Evolutionary conservation across 257 asterid species (phyloP), one percentile per base, ranked within the genome.

Genomic region (Osmanthus fragrans): DNA sequence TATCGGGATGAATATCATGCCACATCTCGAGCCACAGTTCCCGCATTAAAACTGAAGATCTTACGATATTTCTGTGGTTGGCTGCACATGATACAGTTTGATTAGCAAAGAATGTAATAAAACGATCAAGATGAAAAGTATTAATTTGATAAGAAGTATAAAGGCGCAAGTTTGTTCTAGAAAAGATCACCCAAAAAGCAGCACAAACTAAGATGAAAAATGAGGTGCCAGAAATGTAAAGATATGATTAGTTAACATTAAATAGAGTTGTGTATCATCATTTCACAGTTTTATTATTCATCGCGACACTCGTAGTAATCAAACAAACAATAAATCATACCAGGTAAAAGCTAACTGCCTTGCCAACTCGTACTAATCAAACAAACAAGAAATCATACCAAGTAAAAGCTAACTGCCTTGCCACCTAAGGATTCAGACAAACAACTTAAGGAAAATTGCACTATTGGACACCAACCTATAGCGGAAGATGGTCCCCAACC

Each of bases 11-110:
- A 80, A 82, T 88, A 82, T 96, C 98, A 75, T 96, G 99, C 99
- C 99, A 95, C 89, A 88, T 88, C 92, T 95, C 99, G 77, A 95
- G 97, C 99, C 99, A 96, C 70, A 96, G 86, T 87, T 96, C 99
- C 77, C 99, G 92, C 99, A 96, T 96, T 81, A 96, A 80, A 73
- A 83, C 92, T 72, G 97, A 78, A 76, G 96, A 90, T 80, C 98
- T 89, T 40, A 96, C 99, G 64, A 96, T 96, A 86, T 93, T 93
- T 89, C 99, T 84, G 84, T 96, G 99, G 79, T 91, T 93, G 78
- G 98, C 99, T 96, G 96, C 87, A 80, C 71, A 65, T 39, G 79
- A 82, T 73, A 86, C 64, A 79, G 36, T 47, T 37, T 49, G 75
- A 80, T 77, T 75, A 82, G 69, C 51, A 23, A 63, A 70, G 37